Conservation (phyloP, 768 basidiomycete species). For the Hysterangium stoloniferum region DNA sequence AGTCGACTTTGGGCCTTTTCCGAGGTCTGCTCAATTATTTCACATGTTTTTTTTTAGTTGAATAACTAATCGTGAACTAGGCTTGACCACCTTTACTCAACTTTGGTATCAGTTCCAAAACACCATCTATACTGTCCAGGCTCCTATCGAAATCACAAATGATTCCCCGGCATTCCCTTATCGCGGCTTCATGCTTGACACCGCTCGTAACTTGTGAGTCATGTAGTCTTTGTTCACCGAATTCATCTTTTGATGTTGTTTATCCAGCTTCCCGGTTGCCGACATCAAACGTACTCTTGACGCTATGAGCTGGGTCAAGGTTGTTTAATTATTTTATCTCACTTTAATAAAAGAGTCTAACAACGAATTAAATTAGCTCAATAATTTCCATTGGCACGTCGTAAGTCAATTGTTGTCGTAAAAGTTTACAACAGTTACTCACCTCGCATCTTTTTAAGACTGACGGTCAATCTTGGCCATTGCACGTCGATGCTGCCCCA, state of each 20-base stretch:
- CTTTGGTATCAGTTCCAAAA: conserved; percentile 19
- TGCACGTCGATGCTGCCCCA: conserved; percentile 22
- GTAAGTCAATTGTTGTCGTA: conserved; percentile 23
- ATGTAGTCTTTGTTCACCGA: not conserved
- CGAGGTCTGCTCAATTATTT: conserved; percentile 10
- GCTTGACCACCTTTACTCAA: conserved; percentile 33
- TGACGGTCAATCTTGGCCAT: conserved; percentile 24
- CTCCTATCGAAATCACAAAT: conserved; percentile 18
- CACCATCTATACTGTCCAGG: conserved; percentile 16
- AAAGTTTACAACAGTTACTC: not conserved
- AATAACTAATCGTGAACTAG: conserved; percentile 9
- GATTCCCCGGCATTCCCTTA: conserved; percentile 15
- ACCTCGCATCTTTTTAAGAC: not conserved
- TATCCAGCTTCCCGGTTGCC: conserved; percentile 12
- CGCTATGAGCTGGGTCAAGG: conserved; percentile 30
- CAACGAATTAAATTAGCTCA: conserved; percentile 18
- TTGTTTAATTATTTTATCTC: conserved; percentile 3
- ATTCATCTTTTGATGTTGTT: conserved; percentile 11
- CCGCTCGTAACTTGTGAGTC: conserved; percentile 27
- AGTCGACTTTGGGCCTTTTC: conserved; percentile 24
- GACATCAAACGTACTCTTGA: conserved; percentile 26
- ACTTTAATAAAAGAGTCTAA: too few species aligned
- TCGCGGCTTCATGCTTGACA: conserved; percentile 32
- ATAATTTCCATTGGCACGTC: conserved; percentile 35
- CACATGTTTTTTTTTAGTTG: not conserved